Conservation (phyloP, 495 filamentous ascomycete species). For the Xylaria intraflava region DNA sequence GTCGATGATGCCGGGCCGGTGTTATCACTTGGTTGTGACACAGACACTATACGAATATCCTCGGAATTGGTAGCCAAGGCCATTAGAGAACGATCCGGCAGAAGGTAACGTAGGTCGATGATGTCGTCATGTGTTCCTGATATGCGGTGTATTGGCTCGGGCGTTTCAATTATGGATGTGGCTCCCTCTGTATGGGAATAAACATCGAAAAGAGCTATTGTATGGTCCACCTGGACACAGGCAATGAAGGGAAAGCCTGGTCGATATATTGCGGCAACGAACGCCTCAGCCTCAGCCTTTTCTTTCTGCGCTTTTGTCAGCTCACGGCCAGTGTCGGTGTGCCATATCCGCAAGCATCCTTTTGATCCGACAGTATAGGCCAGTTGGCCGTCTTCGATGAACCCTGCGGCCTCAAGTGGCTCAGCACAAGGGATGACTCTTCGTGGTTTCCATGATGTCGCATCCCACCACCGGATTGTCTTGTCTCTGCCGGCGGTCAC, state of each 20-base stretch:
- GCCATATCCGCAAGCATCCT: conserved; percentile 77
- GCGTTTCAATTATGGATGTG: conserved; percentile 23
- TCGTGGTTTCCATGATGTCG: conserved; percentile 72
- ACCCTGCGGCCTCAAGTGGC: conserved; percentile 74
- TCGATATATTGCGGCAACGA: conserved; percentile 64
- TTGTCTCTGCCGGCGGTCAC: conserved; percentile 92
- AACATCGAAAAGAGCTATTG: conserved; percentile 65
- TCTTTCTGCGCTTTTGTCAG: conserved; percentile 60
- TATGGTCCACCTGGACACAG: conserved; percentile 85
- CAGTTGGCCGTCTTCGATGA: conserved; percentile 59
- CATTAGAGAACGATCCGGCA: conserved; percentile 69
- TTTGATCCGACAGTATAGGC: conserved; percentile 84
- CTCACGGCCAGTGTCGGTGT: conserved; percentile 66
- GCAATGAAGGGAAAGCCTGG: conserved; percentile 58
- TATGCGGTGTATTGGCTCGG: conserved; percentile 59
- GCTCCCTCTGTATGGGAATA: conserved; percentile 28
- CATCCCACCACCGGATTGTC: conserved; percentile 87
- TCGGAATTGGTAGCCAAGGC: conserved; percentile 94
- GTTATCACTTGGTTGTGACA: conserved; percentile 27
- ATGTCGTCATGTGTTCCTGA: conserved; percentile 97
- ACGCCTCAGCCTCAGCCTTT: conserved; percentile 66
- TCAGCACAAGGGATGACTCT: conserved; percentile 81
- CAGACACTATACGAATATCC: conserved; percentile 77
- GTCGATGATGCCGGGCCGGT: conserved; percentile 32
- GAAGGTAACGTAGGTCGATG: conserved; percentile 82